Percentiles rank a stretch among this genome's conserved stretches.
phyloP scores from a whole-genome alignment of 176 grass and related monocot genomes.

The Hsuehochloa calcarea region DNA sequence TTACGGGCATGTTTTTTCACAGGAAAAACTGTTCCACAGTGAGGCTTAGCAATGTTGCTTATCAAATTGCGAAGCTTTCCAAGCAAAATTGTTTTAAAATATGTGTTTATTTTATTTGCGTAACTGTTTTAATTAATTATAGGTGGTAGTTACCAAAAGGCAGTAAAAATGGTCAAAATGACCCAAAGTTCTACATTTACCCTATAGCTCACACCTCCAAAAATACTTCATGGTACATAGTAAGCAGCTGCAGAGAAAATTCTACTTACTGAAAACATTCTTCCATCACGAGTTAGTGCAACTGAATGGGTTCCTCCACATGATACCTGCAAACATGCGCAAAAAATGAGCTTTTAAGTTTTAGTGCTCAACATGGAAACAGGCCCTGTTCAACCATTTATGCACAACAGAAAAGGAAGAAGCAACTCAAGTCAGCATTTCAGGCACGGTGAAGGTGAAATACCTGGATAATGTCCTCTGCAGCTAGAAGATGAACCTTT shows the following conservation, averaged over 20 bases:
- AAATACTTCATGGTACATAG: not conserved
- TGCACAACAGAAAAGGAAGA: not conserved
- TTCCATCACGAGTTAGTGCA: slow-evolving; percentile 70
- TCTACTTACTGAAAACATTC: slow-evolving; percentile 82
- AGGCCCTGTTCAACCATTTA: not conserved
- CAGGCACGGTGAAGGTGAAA: not conserved
- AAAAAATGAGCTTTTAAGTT: slow-evolving; percentile 5
- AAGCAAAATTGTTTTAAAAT: slow-evolving; percentile 5
- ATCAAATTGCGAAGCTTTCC: not conserved
- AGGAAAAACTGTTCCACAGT: not conserved
- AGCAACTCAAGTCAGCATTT: slow-evolving; percentile 12
- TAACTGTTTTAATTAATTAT: not conserved
- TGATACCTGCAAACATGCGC: slow-evolving; percentile 59
- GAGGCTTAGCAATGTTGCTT: not conserved
- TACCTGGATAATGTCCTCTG: slow-evolving; percentile 89
- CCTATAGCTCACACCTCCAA: not conserved
- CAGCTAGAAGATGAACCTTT: slow-evolving; percentile 69
- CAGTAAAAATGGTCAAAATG: not conserved
- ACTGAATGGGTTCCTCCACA: slow-evolving; percentile 99
- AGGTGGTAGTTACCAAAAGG: not conserved
- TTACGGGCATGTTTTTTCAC: not conserved
- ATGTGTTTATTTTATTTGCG: not conserved
- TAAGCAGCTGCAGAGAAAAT: not conserved
- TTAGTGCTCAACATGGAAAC: slow-evolving; percentile 12
- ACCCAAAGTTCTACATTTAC: not conserved